Evolutionary conservation across 805 yeast species (phyloP), one percentile per base, ranked within the genome.

Genomic region (Kuraishia floccosa): DNA sequence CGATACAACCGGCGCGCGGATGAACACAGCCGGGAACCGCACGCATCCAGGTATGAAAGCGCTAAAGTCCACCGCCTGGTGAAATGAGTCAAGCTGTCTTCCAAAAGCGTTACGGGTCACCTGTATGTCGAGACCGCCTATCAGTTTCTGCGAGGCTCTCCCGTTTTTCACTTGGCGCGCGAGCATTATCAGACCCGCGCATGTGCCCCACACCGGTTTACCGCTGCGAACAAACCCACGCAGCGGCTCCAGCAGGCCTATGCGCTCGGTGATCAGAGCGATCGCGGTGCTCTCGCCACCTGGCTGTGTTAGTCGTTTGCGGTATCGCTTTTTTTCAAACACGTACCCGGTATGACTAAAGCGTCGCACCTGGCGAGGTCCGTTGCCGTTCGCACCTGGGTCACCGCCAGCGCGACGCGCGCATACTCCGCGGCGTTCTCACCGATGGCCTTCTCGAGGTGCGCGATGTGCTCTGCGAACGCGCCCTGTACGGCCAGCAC

Each of bases 401-500:
- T 46, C 17, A 65, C 52, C 7, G 40, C 35, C 26, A 69, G 48
- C 6, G 39, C 35, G 24, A 52, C 46, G 2, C 49, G 31, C 1
- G 44, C 31, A 39, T 62, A 56, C 9, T 50, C 43, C 3, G 34
- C 32, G 14, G 4, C 26, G 12, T 17, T 6, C 10, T 35, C 18
- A 4, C 35, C 24, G 25, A 53, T 28, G 33, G 73, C 50, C 12
- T 44, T 37, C 12, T 60, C 44, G 25, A 80, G 53, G 42, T 67
- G 72, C 3, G 58, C 50, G 5, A 76, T 52, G 47, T 81, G 93
- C 44, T 81, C 93, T 12, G 56, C 48, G 45, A 79, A 82, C 0
- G 91, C 87, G 5, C 93, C 93, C 47, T 81, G 93, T 13, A 81
- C 61, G 1, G 89, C 82, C 31, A 82, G 51, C 1, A 82, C 86